Base-by-base conservation (phyloP, 768 basidiomycete species). In the Amanita thiersii region DNA sequence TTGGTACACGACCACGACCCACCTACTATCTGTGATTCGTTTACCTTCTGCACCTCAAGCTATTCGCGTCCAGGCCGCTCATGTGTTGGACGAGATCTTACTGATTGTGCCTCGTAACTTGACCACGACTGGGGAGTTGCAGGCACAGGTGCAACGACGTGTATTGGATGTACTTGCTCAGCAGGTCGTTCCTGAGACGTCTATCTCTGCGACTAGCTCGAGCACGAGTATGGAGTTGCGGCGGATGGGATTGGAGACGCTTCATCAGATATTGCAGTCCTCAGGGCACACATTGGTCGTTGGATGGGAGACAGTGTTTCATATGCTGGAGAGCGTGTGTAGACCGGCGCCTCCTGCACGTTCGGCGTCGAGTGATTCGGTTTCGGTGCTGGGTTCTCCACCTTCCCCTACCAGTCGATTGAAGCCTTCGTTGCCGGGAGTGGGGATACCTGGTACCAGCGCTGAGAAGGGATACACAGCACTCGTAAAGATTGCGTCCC, bases 271-370 rank as follows among this genome's bases (percentile, higher is more conserved):
- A 40, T 65, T 99, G 7, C 88, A 97, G 56, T 79, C 81, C 1
- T 87, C 89, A 0, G 94, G 89, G 0, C 91, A 97, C 58, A 91
- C 90, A 0, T 69, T 99, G 1, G 75, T 92, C 5, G 77, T 86
- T 10, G 94, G 96, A 0, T 99, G 94, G 94, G 82, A 86, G 50
- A 84, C 72, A 0, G 90, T 97, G 50, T 97, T 98, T 58, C 77
- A 82, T 49, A 92, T 97, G 75, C 69, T 99, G 4, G 78, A 79
- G 30, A 90, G 87, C 45, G 88, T 96, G 7, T 97, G 92, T 58
- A 75, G 73, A 37, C 71, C 82, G 1, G 59, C 66, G 0, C 46
- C 65, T 1, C 61, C 63, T 3, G 37, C 52, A 14, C 59, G 61
- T 19, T 55, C 63, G n/a, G 45, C 47, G 3, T 63, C 66, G 11